These are phyloP conservation scores for Yarrowia divulgata DNA, from an alignment of 805 yeast species.

Conservation along the genomic window DNA sequence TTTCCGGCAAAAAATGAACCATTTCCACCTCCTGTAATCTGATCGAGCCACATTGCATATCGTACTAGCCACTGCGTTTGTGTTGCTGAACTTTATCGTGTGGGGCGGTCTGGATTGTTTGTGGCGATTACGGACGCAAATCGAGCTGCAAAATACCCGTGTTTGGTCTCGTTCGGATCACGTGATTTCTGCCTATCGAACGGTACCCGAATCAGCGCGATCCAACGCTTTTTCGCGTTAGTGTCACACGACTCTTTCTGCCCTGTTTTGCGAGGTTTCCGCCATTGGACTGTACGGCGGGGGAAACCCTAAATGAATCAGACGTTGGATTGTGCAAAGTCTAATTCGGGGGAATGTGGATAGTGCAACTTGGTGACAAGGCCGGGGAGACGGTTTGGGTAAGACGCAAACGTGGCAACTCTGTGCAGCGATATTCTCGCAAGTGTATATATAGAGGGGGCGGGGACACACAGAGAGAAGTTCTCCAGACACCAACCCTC, in stretches of 20 bases:
- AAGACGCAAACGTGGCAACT: too few species aligned
- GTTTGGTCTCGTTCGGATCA: background rate
- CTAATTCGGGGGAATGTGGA: background rate
- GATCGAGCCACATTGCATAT: background rate
- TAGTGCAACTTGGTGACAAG: background rate
- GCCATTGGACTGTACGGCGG: conserved; percentile 19
- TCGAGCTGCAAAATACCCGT: background rate
- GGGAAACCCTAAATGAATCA: background rate
- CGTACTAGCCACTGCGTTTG: conserved; percentile 1
- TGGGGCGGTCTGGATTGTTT: too few species aligned
- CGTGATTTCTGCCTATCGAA: conserved; percentile 8
- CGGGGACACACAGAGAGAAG: too few species aligned
- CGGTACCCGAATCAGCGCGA: too few species aligned
- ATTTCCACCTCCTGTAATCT: too few species aligned
- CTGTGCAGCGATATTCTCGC: conserved; percentile 1
- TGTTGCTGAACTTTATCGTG: background rate
- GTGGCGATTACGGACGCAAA: too few species aligned
- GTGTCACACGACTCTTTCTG: background rate
- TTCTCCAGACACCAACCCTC: background rate
- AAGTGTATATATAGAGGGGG: background rate
- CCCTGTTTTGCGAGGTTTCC: background rate
- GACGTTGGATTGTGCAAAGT: background rate
- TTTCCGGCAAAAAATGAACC: too few species aligned
- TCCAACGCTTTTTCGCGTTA: background rate
- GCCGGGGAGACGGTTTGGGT: too few species aligned